Evolutionary conservation across 805 yeast species (phyloP), one percentile per base, ranked within the genome.

Genomic region (Helenozyma baotianmanensis): DNA sequence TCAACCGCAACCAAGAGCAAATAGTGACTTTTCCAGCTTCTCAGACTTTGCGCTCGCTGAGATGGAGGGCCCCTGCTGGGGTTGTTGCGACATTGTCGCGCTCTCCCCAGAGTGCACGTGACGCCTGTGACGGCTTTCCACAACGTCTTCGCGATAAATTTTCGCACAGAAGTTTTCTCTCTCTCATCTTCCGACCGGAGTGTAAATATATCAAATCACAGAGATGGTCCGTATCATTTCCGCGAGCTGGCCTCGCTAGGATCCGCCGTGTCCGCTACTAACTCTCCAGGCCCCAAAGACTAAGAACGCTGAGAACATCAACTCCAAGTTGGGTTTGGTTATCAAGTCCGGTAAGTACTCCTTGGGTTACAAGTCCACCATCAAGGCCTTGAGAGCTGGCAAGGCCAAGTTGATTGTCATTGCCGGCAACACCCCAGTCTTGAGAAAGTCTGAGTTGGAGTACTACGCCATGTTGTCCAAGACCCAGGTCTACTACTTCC

Each of bases 391-490:
- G 70, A 89, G 99, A 80, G 86, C 86, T 71, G 97, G 96, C 68
- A 90, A 90, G 82, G 95, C 98, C 59, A 92, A 92, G 86, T 82
- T 92, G 72, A 76, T 92, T 68, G 83, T 92, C 76, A 80, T 92
- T 64, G 96, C 99, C 62, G 92, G 94, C 69, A 92, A 92, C 92
- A 92, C 97, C 64, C 98, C 98, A 76, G 95, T 90, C 62, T 84
- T 92, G 73, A 90, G 97, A 83, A 90, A 92, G 80, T 87, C 97
- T 58, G 99, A 92, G 82, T 82, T 92, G 72, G 98, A 92, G 81
- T 92, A 92, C 83, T 92, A 92, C 87, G 97, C 97, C 65, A 90
- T 92, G 98, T 83, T 92, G 71, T 84, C 97, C 70, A 90, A 89
- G 86, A 85, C 96, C 69, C 79, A 78, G 64, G 82, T 81, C 53